phyloP scores from a whole-genome alignment of 306 rosid species.

The Argentina anserina region DNA sequence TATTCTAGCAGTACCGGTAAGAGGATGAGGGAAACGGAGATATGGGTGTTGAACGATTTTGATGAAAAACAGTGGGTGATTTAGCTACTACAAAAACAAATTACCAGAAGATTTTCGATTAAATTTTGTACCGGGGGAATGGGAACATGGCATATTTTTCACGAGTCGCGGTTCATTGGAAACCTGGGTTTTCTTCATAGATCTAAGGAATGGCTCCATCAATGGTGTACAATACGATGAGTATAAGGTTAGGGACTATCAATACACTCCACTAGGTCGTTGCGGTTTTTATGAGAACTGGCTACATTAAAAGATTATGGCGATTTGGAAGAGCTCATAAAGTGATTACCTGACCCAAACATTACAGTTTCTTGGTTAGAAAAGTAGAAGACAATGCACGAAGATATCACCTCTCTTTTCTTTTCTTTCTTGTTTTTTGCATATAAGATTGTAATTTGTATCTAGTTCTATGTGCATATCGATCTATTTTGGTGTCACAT shows the following conservation, averaged over 20 bases:
- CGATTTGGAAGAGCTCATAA: background rate
- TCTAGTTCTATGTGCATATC: too few relatives aligned
- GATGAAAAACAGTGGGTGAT: background rate
- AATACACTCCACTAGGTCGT: background rate
- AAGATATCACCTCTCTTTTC: too few relatives aligned
- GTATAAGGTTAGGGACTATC: background rate
- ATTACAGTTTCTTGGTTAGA: too few relatives aligned
- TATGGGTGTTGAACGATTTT: background rate
- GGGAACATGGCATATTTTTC: background rate
- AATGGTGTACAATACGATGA: background rate
- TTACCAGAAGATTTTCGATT: background rate
- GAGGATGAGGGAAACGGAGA: background rate
- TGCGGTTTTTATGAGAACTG: background rate
- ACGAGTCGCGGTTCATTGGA: background rate
- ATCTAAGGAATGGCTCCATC: background rate
- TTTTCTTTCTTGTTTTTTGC: too few relatives aligned
- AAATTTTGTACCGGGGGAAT: background rate
- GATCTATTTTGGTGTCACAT: too few relatives aligned
- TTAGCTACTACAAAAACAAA: background rate
- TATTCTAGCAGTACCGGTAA: background rate
- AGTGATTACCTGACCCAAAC: background rate
- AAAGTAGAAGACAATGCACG: too few relatives aligned
- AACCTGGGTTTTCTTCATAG: background rate
- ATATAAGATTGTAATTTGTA: too few relatives aligned
- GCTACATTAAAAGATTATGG: background rate